Base-by-base conservation (phyloP, 345 rosid genomes). In the Bruguiera sexangula region DNA sequence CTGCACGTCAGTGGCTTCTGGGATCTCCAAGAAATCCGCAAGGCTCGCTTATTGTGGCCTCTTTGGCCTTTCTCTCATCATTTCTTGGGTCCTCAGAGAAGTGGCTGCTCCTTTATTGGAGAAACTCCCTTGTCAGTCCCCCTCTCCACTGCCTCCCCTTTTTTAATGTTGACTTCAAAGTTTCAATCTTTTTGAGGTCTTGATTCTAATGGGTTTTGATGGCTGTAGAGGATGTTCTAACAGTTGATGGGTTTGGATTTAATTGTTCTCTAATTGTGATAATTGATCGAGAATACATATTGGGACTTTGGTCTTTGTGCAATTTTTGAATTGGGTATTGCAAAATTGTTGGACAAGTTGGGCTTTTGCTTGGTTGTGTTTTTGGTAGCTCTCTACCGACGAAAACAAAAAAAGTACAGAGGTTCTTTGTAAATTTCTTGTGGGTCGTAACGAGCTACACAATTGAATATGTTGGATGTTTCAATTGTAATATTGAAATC, bases 21-120 rank as follows among this genome's bases (percentile, higher is more conserved):
- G 95, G 65, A 80, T 95, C 60, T 48, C 97, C 21, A 88, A 82
- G 74, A 87, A 80, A 76, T 95, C 97, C 2, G 97, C 97, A 30
- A 85, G 99, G 73, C 84, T 95, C 58, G 96, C 89, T 68, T 95
- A 92, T 73, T 92, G 96, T 68, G 99, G 93, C 64, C 96, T 95
- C 79, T 92, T 95, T 62, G 99, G 96, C 24, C 82, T 85, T 26
- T 92, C 99, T 24, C 80, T 95, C 6, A 72, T 92, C 73, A 84
- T 92, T 70, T 88, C 99, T 43, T 95, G 99, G 99, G 73, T 95
- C 61, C 90, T 95, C 43, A 78, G 99, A 58, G 96, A 88, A 78
- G 81, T 89, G 27, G 93, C 72, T 19, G 89, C 91, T 62, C 97
- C 99, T 59, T 86, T 95, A 20, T 75, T 95, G 71, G 77, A 95